Base-by-base conservation (phyloP, 2,329 filamentous ascomycete species). In the Ophiostoma montium region DNA sequence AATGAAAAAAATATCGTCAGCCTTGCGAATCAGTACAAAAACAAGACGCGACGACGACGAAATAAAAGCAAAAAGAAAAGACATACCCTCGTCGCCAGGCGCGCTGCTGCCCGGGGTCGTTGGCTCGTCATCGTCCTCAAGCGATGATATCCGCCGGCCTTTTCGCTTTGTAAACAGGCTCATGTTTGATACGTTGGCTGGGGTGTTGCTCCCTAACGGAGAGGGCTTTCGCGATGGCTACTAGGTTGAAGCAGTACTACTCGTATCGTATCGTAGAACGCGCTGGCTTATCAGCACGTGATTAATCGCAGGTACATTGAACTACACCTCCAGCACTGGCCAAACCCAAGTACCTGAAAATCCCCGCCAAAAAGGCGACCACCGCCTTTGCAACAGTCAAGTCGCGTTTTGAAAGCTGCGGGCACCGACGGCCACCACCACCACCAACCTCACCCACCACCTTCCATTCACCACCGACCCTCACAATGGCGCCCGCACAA, bases 401-500 rank as follows among this genome's bases (percentile, higher is more conserved):
- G n/a, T n/a, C 35, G 23, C 30, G 30, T 42, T 45, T 41, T 35
- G 27, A 16, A n/a, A 49, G 32, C 47, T 35, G 23, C 31, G n/a
- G n/a, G 13, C 42, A 9, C 10, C 42, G 4, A 19, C 12, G 58
- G 53, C 60, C 50, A 45, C 49, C 44, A 43, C 16, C 38, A 5
- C 27, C 10, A 35, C 35, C 21, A n/a, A n/a, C n/a, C 18, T n/a
- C 35, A 35, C 31, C 33, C 35, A 27, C 23, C 18, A 13, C 30
- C 31, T 21, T 23, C 35, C 23, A n/a, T 41, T 32, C 27, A 23
- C 15, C 27, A 51, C 4, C 23, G n/a, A 15, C 46, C 32, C 35
- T 36, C 71, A 84, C 74, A 57, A 98, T 98, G 92, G 87, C 92
- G 71, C 90, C 94, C 81, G 89, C 92, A 65, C 92, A 96, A 71